Evolutionary conservation across 2,329 filamentous ascomycete genomes (phyloP).

Genomic region (Sordariomycetes sp.): DNA sequence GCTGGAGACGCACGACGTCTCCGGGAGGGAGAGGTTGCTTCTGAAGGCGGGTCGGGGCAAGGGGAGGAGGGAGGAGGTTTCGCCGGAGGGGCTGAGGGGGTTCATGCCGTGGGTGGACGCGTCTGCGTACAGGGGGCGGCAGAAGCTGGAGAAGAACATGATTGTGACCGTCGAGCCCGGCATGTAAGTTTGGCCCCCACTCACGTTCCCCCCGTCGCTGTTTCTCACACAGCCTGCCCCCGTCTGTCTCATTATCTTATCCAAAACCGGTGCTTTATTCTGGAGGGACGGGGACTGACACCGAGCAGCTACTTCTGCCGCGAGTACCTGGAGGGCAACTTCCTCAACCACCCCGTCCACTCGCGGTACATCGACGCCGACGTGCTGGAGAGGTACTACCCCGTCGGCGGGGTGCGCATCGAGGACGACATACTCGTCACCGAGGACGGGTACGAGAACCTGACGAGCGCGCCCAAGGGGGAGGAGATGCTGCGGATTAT

Average conservation of each 20-base stretch:
- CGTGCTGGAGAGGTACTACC: slow-evolving; percentile 59
- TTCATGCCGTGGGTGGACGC: slow-evolving; percentile 9
- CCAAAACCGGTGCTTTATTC: background rate
- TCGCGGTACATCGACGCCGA: slow-evolving; percentile 53
- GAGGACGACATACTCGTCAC: slow-evolving; percentile 86
- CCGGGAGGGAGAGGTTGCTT: slow-evolving; percentile 26
- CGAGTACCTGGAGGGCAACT: slow-evolving; percentile 61
- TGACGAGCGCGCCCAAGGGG: slow-evolving; percentile 71
- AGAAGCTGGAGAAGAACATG: slow-evolving; percentile 47
- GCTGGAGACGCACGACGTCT: slow-evolving; percentile 53
- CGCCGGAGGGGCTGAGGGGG: slow-evolving; percentile 20
- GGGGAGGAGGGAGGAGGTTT: slow-evolving; percentile 26
- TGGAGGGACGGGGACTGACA: background rate
- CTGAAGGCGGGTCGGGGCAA: slow-evolving; percentile 5
- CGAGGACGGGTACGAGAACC: slow-evolving; percentile 66
- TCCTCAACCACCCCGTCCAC: slow-evolving; percentile 48
- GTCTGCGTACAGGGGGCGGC: slow-evolving; percentile 19
- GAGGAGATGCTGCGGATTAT: slow-evolving; percentile 58
- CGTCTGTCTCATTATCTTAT: background rate
- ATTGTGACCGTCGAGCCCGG: slow-evolving; percentile 75
- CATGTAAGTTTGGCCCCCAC: slow-evolving; percentile 29
- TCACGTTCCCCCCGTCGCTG: background rate
- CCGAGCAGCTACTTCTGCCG: slow-evolving; percentile 57
- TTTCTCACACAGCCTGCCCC: background rate
- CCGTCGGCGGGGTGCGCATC: slow-evolving; percentile 80